These are phyloP conservation scores for Solanum hybrid DNA, from an alignment of 305 asterid genomes.

Conservation along the genomic window DNA sequence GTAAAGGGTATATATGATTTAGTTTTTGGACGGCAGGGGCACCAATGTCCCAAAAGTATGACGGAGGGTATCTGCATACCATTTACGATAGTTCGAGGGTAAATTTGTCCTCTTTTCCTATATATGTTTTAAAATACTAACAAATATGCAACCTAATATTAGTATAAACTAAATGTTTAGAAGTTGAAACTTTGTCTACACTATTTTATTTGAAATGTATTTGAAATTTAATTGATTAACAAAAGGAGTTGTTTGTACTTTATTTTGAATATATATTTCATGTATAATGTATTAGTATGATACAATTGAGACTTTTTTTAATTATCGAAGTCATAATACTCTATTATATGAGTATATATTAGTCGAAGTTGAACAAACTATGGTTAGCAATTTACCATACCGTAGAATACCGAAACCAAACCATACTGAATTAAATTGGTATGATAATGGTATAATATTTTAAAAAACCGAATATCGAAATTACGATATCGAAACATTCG, in stretches of 20 bases:
- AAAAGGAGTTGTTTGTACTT: not conserved
- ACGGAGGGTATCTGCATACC: too few relatives aligned
- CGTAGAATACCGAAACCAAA: not conserved
- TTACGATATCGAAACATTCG: not conserved
- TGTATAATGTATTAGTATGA: not conserved
- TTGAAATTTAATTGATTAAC: too few relatives aligned
- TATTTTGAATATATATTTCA: not conserved
- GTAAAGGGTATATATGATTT: too few relatives aligned
- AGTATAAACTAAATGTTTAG: not conserved
- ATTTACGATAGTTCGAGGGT: too few relatives aligned
- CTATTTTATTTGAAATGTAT: not conserved
- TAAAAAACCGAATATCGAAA: too few relatives aligned
- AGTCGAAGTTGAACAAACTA: not conserved
- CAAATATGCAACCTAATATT: not conserved
- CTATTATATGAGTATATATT: too few relatives aligned
- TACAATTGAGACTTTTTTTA: not conserved
- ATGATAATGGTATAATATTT: too few relatives aligned
- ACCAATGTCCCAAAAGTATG: too few relatives aligned
- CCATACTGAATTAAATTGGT: not conserved
- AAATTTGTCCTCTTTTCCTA: too few relatives aligned
- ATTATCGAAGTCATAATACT: not conserved
- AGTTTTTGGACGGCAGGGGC: too few relatives aligned
- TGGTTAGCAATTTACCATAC: not conserved
- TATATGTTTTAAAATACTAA: not conserved
- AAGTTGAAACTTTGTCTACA: not conserved